Base-by-base conservation (phyloP, 2,329 filamentous ascomycete genomes). In the Leptodontidium sp. region DNA sequence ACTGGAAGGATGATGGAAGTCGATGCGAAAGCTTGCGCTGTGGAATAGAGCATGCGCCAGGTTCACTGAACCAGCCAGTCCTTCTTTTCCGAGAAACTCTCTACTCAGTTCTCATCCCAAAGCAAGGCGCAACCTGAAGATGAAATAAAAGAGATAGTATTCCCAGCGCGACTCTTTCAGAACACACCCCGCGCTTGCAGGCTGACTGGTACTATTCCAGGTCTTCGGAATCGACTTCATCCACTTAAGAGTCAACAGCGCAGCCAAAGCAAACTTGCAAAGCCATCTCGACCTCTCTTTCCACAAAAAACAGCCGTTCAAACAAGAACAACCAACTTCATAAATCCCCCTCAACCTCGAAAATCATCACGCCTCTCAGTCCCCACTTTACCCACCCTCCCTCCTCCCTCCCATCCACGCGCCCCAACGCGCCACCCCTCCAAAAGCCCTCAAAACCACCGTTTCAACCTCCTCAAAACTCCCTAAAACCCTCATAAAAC, bases 401-500 rank as follows among this genome's bases (percentile, higher is more conserved):
- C 15, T 38, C 53, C 8, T 7, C 15, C 24, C 26, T 21, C 26
- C 17, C 17, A 26, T 43, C 15, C 35, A 53, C 61, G 61, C 61
- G 32, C 61, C 61, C n/a, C 49, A n/a, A 52, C 61, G 40, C 24
- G 45, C 61, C 61, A 50, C 32, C 26, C 2, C 24, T 26, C 24
- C 38, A 61, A 61, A n/a, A 21, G 21, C 21, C 21, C 21, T 21
- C 21, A 21, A 21, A 21, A 21, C 21, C 4, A 4, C n/a, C n/a
- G n/a, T 7, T 32, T 11, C 38, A 61, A 29, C 21, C 38, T n/a
- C 11, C 12, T 12, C 8, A 26, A 43, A 40, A 26, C 35, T 7
- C 55, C n/a, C 55, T 17, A 40, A 21, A 7, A 15, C 43, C 43
- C 43, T 15, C 4, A 9, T 5, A 4, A 7, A 47, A 17, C 24